phyloP scores from a whole-genome alignment of 805 yeast species.

The Komagataella populi region DNA sequence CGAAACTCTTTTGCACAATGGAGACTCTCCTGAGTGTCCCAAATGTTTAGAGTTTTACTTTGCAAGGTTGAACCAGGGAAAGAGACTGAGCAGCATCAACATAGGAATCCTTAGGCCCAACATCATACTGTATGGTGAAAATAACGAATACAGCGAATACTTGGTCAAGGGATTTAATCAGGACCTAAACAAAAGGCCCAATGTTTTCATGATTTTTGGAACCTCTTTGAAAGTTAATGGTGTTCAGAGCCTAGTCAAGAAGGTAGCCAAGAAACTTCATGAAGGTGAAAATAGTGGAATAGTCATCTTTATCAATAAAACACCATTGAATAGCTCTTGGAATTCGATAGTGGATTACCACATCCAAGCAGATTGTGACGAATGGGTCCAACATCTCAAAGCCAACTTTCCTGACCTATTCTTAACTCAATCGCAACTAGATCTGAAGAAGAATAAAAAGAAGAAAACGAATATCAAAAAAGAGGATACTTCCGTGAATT shows the following conservation, averaged over 20 bases:
- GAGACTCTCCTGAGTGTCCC: slow-evolving; percentile 69
- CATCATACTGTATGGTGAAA: slow-evolving; percentile 86
- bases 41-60: slow-evolving; percentile 44
- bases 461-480: neutral
- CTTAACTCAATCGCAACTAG: slow-evolving; percentile 29
- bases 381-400: slow-evolving; percentile 50
- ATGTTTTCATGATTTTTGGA: slow-evolving; percentile 77
- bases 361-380: slow-evolving; percentile 68
- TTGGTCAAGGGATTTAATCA: slow-evolving; percentile 55
- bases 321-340: slow-evolving; percentile 54
- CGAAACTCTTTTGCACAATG: slow-evolving; percentile 34
- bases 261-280: slow-evolving; percentile 56
- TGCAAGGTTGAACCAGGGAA: slow-evolving; percentile 52
- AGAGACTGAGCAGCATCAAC: slow-evolving; percentile 55
- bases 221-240: slow-evolving; percentile 90
- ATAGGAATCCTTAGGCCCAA: slow-evolving; percentile 78
- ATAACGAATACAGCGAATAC: slow-evolving; percentile 78
- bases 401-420: slow-evolving; percentile 47
- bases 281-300: slow-evolving; percentile 52
- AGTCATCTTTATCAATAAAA: slow-evolving; percentile 66
- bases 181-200: slow-evolving; percentile 61
- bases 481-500: neutral
- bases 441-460: slow-evolving; percentile 2
- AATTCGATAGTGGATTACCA: slow-evolving; percentile 65
- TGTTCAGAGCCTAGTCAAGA: slow-evolving; percentile 62